Percentiles rank a stretch among this genome's conserved stretches.
Conservation (phyloP, 2,329 filamentous ascomycete genomes). For the Colletotrichum chlorophyti region DNA sequence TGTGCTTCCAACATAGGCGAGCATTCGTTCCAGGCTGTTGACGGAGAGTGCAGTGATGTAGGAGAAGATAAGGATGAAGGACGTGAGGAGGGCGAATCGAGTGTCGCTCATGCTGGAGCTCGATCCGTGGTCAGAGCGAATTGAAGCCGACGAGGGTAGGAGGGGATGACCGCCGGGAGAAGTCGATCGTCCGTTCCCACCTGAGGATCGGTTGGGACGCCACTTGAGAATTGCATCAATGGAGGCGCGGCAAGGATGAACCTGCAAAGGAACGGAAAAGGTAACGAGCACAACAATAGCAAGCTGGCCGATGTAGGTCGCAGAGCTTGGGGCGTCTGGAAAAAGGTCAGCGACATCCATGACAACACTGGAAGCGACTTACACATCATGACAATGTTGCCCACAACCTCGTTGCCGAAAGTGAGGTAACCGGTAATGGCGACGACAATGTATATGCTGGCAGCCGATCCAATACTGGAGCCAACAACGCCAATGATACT, state of each 20-base stretch:
- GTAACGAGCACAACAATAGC: constrained; percentile 96
- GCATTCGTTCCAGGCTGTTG: constrained; percentile 84
- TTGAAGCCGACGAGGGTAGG: constrained; percentile 41
- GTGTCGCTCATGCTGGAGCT: constrained; percentile 78
- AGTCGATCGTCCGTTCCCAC: constrained; percentile 44
- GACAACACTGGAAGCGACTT: constrained; percentile 44
- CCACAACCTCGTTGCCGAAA: constrained; percentile 86
- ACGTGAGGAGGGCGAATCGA: constrained; percentile 89
- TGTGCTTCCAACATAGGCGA: constrained; percentile 94
- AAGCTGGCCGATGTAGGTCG: constrained; percentile 89
- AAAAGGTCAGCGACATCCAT: constrained; percentile 24
- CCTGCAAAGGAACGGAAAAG: constrained; percentile 94
- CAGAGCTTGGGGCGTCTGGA: constrained; percentile 69
- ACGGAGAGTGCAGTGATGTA: constrained; percentile 93
- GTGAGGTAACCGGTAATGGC: constrained; percentile 96
- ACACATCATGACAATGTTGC: constrained; percentile 96
- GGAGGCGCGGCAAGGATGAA: constrained; percentile 95
- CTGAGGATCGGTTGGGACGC: constrained; percentile 67
- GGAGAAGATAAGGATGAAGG: constrained; percentile 80
- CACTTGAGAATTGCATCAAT: constrained; percentile 94
- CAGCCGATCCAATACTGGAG: constrained; percentile 88
- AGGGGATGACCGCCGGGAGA: constrained; percentile 52
- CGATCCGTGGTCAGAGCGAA: constrained; percentile 59
- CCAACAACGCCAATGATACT: constrained; percentile 81
- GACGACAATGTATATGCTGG: constrained; percentile 85